These are phyloP conservation scores for Leucoagaricus sp. DNA, from an alignment of 1,284 basidiomycete genomes.

Conservation along the genomic window DNA sequence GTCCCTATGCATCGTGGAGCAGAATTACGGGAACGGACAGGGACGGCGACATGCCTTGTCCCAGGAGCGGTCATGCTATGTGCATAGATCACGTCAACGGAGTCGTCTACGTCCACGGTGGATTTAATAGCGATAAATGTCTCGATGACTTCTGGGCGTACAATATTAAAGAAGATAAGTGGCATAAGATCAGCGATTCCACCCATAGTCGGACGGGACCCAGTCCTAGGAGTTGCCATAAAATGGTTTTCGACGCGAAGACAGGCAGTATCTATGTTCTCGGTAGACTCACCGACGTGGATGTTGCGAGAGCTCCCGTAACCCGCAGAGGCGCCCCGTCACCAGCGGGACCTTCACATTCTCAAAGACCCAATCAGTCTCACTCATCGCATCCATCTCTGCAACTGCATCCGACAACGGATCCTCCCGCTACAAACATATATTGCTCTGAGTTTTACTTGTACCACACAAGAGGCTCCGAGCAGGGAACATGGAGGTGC, in stretches of 20 bases:
- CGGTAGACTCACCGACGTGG: conserved; percentile 59
- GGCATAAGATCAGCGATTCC: conserved; percentile 61
- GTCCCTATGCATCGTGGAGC: conserved; percentile 59
- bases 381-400: conserved; percentile 9
- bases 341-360: not conserved
- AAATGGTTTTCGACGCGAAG: conserved; percentile 77
- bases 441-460: conserved; percentile 69
- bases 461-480: conserved; percentile 63
- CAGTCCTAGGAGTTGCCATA: conserved; percentile 75
- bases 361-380: not conserved
- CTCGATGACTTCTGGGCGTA: conserved; percentile 85
- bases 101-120: conserved; percentile 77
- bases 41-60: conserved; percentile 62
- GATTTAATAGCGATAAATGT: conserved; percentile 75
- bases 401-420: conserved; percentile 6
- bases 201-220: conserved; percentile 69
- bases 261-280: conserved; percentile 75
- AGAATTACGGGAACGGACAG: conserved; percentile 56
- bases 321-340: conserved; percentile 11
- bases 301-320: conserved; percentile 35
- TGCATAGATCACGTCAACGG: conserved; percentile 70
- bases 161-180: conserved; percentile 59
- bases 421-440: conserved; percentile 23
- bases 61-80: conserved; percentile 82
- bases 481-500: conserved; percentile 67